phyloP scores from a whole-genome alignment of 768 basidiomycete genomes.

The Lentinula boryana region DNA sequence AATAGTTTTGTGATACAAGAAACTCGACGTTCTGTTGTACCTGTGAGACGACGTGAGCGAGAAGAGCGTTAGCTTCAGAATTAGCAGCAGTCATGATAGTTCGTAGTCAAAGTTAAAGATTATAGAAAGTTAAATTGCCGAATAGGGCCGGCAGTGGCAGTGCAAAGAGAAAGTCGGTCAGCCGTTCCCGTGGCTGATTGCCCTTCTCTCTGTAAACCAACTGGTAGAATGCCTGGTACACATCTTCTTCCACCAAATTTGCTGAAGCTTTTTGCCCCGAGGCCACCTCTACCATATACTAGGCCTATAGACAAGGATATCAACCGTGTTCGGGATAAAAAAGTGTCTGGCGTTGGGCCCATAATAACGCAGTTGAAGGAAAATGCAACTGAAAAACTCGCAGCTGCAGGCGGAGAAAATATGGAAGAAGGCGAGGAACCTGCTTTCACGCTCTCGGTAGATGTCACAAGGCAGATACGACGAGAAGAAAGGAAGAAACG shows the following conservation, averaged over 20 bases:
- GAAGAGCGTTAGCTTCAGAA: slow-evolving; percentile 29
- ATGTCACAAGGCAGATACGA: slow-evolving; percentile 71
- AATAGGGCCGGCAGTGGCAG: background rate
- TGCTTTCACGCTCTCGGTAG: slow-evolving; percentile 75
- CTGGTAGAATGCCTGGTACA: slow-evolving; percentile 52
- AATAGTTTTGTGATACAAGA: slow-evolving; percentile 40
- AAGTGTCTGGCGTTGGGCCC: slow-evolving; percentile 69
- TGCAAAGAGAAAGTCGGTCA: background rate
- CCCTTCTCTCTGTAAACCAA: background rate
- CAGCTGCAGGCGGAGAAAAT: slow-evolving; percentile 48
- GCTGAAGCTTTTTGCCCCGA: slow-evolving; percentile 92
- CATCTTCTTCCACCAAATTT: slow-evolving; percentile 93
- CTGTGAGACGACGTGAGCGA: slow-evolving; percentile 49
- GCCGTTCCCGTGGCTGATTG: background rate
- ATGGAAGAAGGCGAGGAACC: slow-evolving; percentile 88
- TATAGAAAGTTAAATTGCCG: background rate
- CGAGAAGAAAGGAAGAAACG: slow-evolving; percentile 77
- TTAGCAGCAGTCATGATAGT: background rate
- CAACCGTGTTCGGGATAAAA: slow-evolving; percentile 62
- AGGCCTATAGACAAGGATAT: slow-evolving; percentile 84
- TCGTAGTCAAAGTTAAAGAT: slow-evolving; percentile 19
- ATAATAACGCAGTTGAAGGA: slow-evolving; percentile 74
- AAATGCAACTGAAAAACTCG: slow-evolving; percentile 63
- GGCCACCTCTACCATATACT: slow-evolving; percentile 82
- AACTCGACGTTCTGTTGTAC: slow-evolving; percentile 53